Evolutionary conservation across 192 early-diverging fungal genomes (phyloP).

Genomic region (Entomortierella beljakovae): DNA sequence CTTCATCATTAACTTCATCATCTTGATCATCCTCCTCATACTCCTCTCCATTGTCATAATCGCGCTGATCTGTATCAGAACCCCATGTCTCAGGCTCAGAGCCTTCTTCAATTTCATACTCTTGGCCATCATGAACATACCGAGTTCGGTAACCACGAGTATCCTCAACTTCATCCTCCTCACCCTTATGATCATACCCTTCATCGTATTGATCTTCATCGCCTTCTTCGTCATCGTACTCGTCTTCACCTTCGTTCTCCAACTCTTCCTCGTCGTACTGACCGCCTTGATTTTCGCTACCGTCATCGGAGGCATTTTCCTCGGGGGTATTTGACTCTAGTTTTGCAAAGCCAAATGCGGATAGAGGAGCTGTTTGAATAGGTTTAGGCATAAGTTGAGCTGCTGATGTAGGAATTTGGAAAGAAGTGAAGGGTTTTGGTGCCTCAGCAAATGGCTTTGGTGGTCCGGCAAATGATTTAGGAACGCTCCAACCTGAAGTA

Average conservation of each 20-base stretch:
- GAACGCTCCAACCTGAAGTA: background rate
- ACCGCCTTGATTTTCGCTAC: background rate
- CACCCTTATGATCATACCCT: constrained; percentile 17
- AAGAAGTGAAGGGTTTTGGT: constrained; percentile 18
- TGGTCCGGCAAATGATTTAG: background rate
- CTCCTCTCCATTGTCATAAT: constrained; percentile 28
- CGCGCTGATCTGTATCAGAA: constrained; percentile 44
- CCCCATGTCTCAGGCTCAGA: constrained; percentile 50
- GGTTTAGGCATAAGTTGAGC: background rate
- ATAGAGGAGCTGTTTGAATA: background rate
- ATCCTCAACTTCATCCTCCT: constrained; percentile 12
- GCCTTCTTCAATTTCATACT: constrained; percentile 26
- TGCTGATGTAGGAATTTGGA: constrained; percentile 18
- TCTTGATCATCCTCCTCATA: constrained; percentile 23
- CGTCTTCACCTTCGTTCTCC: background rate
- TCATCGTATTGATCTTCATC: constrained; percentile 10
- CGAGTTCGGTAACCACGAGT: constrained; percentile 1
- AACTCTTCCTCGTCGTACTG: constrained; percentile 13
- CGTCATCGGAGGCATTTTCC: background rate
- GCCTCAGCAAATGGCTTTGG: background rate
- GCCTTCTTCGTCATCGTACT: constrained; percentile 3
- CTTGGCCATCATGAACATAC: constrained; percentile 44
- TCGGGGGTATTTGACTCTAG: background rate
- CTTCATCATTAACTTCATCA: background rate
- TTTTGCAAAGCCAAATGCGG: constrained; percentile 8